phyloP scores from a whole-genome alignment of 805 yeast genomes.

The Scheffersomyces coipomensis region DNA sequence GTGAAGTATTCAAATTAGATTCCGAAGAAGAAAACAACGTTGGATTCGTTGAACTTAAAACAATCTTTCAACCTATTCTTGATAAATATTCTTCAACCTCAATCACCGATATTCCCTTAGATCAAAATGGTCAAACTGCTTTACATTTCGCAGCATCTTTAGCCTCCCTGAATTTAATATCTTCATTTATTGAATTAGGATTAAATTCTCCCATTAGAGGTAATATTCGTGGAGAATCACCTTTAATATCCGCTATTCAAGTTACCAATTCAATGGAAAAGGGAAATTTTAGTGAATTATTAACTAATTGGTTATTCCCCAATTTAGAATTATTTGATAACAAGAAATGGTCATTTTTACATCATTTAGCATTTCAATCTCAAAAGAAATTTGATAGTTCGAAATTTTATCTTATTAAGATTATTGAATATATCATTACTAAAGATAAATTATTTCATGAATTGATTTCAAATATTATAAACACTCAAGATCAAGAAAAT shows the following conservation, averaged over 20 bases:
- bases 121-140: slow-evolving; percentile 39
- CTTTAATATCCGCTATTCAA: slow-evolving; percentile 68
- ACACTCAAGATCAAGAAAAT: slow-evolving; percentile 31
- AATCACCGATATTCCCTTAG: slow-evolving; percentile 35
- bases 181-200: slow-evolving; percentile 31
- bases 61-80: slow-evolving; percentile 21
- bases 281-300: slow-evolving; percentile 66
- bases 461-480: slow-evolving; percentile 22
- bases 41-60: slow-evolving; percentile 20
- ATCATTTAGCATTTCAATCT: slow-evolving; percentile 66
- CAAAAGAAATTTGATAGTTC: slow-evolving; percentile 30
- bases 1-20: slow-evolving; percentile 36
- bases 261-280: slow-evolving; percentile 83
- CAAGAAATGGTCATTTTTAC: slow-evolving; percentile 77
- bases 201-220: slow-evolving; percentile 41
- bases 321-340: slow-evolving; percentile 45
- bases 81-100: slow-evolving; percentile 8
- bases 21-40: slow-evolving; percentile 16
- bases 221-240: slow-evolving; percentile 35
- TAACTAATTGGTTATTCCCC: slow-evolving; percentile 70
- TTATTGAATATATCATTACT: slow-evolving; percentile 29
- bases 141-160: slow-evolving; percentile 43
- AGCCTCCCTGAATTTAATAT: slow-evolving; percentile 34
- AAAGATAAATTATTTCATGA: slow-evolving; percentile 17
- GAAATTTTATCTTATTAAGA: slow-evolving; percentile 33